Evolutionary conservation across 2,329 filamentous ascomycete species (phyloP).

Genomic region (Ascochyta viciae-villosae): DNA sequence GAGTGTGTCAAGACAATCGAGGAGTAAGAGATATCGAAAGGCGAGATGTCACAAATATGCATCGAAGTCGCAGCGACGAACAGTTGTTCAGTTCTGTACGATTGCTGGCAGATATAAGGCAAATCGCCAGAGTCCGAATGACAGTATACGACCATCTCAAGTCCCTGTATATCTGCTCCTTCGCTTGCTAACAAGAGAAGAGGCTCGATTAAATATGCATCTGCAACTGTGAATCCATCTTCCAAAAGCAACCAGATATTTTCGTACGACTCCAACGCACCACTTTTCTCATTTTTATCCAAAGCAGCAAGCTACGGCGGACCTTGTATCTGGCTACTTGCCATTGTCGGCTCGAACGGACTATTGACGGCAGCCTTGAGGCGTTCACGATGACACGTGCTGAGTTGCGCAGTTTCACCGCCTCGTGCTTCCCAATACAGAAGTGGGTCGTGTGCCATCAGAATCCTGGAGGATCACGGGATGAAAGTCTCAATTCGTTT

Average conservation of each 20-base stretch:
- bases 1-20: slow-evolving; percentile 97
- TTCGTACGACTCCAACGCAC: neutral
- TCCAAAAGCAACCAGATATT: neutral
- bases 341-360: neutral
- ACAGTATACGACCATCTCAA: slow-evolving; percentile 9
- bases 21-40: slow-evolving; percentile 61
- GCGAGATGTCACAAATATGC: neutral
- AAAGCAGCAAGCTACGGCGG: neutral
- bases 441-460: slow-evolving; percentile 18
- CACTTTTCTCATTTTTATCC: neutral
- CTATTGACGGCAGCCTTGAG: neutral
- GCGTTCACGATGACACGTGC: slow-evolving; percentile 1
- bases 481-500: slow-evolving; percentile 7
- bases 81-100: neutral
- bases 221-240: neutral
- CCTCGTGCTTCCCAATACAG: slow-evolving; percentile 3
- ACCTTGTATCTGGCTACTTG: neutral
- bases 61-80: neutral
- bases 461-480: slow-evolving; percentile 10
- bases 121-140: neutral
- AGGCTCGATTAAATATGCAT: neutral
- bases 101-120: slow-evolving; percentile 6
- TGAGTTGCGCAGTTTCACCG: slow-evolving; percentile 8
- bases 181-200: neutral
- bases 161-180: neutral